phyloP scores from a whole-genome alignment of 2,329 filamentous ascomycete species.

The Calycina marina region DNA sequence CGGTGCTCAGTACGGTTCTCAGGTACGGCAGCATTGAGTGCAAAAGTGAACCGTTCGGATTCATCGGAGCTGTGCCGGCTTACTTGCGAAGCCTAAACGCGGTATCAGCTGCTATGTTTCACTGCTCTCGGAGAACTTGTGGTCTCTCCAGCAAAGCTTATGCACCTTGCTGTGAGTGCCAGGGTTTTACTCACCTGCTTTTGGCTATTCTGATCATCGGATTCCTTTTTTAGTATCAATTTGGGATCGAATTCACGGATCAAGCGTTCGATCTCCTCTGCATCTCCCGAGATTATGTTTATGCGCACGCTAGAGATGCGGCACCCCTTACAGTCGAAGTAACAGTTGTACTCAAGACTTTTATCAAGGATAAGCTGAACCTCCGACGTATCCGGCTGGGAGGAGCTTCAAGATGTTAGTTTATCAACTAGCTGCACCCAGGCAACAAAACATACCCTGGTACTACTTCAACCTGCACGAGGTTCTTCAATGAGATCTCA shows the following conservation, averaged over 20 bases:
- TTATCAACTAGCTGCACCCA: not conserved
- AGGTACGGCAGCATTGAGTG: too few species aligned
- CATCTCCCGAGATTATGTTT: not conserved
- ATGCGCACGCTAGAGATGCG: not conserved
- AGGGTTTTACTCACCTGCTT: not conserved
- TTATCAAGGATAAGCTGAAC: not conserved
- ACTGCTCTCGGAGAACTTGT: too few species aligned
- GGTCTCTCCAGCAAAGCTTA: too few species aligned
- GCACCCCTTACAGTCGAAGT: not conserved
- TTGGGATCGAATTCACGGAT: too few species aligned
- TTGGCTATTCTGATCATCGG: not conserved
- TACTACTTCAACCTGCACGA: conserved; percentile 1
- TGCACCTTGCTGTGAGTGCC: not conserved
- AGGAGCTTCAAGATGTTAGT: not conserved
- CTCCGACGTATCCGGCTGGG: not conserved
- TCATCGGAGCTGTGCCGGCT: not conserved
- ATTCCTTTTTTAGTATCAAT: too few species aligned
- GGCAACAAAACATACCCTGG: not conserved
- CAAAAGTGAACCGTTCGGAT: not conserved
- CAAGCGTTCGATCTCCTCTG: not conserved
- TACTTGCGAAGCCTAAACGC: not conserved
- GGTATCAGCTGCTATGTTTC: too few species aligned
- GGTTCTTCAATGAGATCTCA: conserved; percentile 2
- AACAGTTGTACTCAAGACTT: not conserved
- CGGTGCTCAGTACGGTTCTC: too few species aligned